These are phyloP conservation scores for Alternaria angustiovoidea DNA, from an alignment of 2,329 filamentous ascomycete genomes.

Conservation along the genomic window DNA sequence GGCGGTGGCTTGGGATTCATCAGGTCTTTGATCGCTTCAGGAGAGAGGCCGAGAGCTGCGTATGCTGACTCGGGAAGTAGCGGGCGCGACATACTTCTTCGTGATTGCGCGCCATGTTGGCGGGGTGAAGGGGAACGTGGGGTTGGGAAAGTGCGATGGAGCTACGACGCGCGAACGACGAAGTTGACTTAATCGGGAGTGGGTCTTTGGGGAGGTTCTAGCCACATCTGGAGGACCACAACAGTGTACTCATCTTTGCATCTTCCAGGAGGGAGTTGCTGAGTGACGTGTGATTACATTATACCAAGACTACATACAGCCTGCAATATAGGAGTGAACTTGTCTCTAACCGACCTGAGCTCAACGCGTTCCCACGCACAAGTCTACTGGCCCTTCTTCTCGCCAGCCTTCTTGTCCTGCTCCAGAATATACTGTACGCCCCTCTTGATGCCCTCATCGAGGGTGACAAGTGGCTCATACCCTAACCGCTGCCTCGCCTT, in stretches of 20 bases:
- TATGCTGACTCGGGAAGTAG: constrained; percentile 49
- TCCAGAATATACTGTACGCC: constrained; percentile 54
- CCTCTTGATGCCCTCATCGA: constrained; percentile 68
- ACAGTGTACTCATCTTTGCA: not conserved
- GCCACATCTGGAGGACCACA: constrained; percentile 6
- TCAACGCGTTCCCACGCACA: not conserved
- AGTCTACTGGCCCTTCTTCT: constrained; percentile 48
- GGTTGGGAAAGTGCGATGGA: constrained; percentile 9
- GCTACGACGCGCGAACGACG: constrained; percentile 12
- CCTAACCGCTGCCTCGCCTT: constrained; percentile 77
- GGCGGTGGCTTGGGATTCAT: constrained; percentile 41
- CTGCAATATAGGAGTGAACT: not conserved
- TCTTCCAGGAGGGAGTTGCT: not conserved
- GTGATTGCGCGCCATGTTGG: constrained; percentile 37
- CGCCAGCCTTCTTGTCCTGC: constrained; percentile 37
- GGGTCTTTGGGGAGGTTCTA: constrained; percentile 19
- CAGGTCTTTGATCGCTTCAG: constrained; percentile 41
- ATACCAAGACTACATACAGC: not conserved
- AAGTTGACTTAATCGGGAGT: constrained; percentile 18
- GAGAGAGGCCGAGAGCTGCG: constrained; percentile 43
- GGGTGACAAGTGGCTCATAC: constrained; percentile 71
- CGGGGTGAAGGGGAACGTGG: constrained; percentile 16
- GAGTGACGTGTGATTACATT: not conserved
- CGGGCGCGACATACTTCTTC: constrained; percentile 44
- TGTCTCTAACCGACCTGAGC: not conserved